phyloP scores from a whole-genome alignment of 2,329 filamentous ascomycete species.

The Tolypocladium inflatum region DNA sequence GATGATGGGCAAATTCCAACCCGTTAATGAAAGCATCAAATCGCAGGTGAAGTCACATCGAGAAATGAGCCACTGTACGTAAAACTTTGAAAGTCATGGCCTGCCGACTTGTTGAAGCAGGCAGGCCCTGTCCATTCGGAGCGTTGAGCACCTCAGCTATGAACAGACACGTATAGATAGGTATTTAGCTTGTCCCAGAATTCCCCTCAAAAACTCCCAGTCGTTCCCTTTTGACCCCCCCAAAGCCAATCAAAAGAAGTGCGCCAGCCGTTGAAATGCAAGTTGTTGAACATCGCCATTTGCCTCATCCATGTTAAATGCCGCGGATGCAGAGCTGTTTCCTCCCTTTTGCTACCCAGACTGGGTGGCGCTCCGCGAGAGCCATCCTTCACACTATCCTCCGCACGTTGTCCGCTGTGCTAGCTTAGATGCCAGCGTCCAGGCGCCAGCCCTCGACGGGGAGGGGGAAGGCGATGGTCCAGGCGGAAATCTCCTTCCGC shows the following conservation, averaged over 20 bases:
- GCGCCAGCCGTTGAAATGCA: slow-evolving; percentile 13
- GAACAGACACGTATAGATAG: not conserved
- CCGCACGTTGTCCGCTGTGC: not conserved
- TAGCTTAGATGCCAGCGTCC: slow-evolving; percentile 46
- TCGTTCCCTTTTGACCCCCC: not conserved
- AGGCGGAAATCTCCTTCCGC: slow-evolving; percentile 80
- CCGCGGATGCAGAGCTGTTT: slow-evolving; percentile 3
- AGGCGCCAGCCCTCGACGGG: slow-evolving; percentile 67
- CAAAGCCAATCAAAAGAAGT: not conserved
- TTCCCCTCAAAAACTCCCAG: slow-evolving; percentile 8
- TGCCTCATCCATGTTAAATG: slow-evolving; percentile 14
- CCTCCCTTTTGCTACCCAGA: slow-evolving; percentile 1
- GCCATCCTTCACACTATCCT: not conserved
- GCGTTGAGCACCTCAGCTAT: slow-evolving; percentile 8
- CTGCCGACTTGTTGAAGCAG: slow-evolving; percentile 9
- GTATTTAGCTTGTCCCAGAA: slow-evolving; percentile 1
- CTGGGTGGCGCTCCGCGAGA: not conserved
- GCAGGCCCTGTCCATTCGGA: slow-evolving; percentile 2
- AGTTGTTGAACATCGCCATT: slow-evolving; percentile 16
- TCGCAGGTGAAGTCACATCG: not conserved
- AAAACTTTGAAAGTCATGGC: not conserved
- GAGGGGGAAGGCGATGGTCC: slow-evolving; percentile 87
- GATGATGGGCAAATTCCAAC: not conserved
- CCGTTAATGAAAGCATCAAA: not conserved
- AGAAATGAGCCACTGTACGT: not conserved